Evolutionary conservation across 768 basidiomycete species (phyloP).

Genomic region (Mycena rebaudengoi): DNA sequence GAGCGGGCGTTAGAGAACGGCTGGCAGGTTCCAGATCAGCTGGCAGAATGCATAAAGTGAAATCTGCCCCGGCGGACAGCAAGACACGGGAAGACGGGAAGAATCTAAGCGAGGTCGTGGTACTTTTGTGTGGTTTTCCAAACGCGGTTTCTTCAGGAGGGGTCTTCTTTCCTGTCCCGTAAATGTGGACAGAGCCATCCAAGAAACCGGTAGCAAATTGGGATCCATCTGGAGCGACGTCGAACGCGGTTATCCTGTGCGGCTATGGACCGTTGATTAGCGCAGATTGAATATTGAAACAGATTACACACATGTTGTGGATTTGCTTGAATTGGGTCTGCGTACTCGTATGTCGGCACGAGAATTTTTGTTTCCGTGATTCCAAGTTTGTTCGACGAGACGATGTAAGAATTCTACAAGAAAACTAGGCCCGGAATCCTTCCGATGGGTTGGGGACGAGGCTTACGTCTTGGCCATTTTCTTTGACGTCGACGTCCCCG

Average conservation of each 20-base stretch:
- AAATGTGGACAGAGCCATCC: conserved; percentile 65
- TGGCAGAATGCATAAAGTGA: conserved; percentile 71
- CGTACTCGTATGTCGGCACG: conserved; percentile 60
- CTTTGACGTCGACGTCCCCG: conserved; percentile 55
- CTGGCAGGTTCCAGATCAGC: conserved; percentile 50
- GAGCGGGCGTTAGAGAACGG: conserved; percentile 55
- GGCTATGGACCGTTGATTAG: conserved; percentile 40
- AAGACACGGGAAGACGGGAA: conserved; percentile 79
- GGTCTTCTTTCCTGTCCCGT: conserved; percentile 43
- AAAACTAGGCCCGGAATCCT: conserved; percentile 34
- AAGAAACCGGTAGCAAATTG: conserved; percentile 69
- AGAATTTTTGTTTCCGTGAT: conserved; percentile 58
- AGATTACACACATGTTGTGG: conserved; percentile 45
- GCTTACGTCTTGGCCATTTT: conserved; percentile 30
- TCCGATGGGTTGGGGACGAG: not conserved
- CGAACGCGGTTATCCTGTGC: conserved; percentile 69
- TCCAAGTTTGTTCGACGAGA: conserved; percentile 56
- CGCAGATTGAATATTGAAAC: not conserved
- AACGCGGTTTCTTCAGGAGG: conserved; percentile 23
- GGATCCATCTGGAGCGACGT: conserved; percentile 64
- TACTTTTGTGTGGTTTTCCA: conserved; percentile 54
- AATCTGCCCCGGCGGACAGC: conserved; percentile 74
- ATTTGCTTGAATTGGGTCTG: conserved; percentile 54
- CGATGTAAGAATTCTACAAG: conserved; percentile 47
- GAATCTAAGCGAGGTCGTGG: conserved; percentile 64